Percentiles rank a stretch among this genome's conserved stretches.
These are phyloP conservation scores for Boletus coccyginus DNA, from an alignment of 768 basidiomycete species.

Conservation along the genomic window DNA sequence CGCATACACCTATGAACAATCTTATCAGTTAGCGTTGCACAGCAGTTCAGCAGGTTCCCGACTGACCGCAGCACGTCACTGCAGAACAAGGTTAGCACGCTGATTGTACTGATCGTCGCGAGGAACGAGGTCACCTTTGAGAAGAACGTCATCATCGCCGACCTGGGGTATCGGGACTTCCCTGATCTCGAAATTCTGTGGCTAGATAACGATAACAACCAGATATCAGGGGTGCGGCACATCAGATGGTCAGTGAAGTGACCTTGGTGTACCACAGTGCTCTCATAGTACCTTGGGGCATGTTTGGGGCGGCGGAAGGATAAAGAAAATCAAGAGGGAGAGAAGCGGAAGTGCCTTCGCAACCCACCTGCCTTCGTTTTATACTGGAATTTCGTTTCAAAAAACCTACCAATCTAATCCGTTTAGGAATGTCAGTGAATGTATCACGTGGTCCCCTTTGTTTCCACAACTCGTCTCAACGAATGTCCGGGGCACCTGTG, in stretches of 20 bases:
- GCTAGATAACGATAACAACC: slow-evolving; percentile 38
- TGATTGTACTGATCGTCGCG: neutral
- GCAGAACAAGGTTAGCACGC: slow-evolving; percentile 1
- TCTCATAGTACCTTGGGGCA: slow-evolving; percentile 67
- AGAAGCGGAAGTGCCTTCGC: neutral
- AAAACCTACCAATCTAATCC: slow-evolving; percentile 1
- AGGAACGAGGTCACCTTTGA: slow-evolving; percentile 52
- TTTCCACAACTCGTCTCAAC: neutral
- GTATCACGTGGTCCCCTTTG: slow-evolving; percentile 12
- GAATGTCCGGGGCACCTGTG: neutral
- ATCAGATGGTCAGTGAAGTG: slow-evolving; percentile 9
- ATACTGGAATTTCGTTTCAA: slow-evolving; percentile 16
- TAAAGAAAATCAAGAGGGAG: slow-evolving; percentile 1
- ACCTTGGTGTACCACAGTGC: slow-evolving; percentile 73
- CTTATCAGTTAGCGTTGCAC: neutral
- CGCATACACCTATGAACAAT: slow-evolving; percentile 45
- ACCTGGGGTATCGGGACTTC: slow-evolving; percentile 65
- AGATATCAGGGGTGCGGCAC: slow-evolving; percentile 8
- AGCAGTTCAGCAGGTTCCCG: neutral
- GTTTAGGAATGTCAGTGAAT: slow-evolving; percentile 17
- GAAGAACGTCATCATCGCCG: slow-evolving; percentile 67
- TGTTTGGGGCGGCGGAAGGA: slow-evolving; percentile 20
- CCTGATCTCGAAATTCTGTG: slow-evolving; percentile 63
- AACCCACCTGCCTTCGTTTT: slow-evolving; percentile 12
- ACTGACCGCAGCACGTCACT: slow-evolving; percentile 46